These are phyloP conservation scores for Umbilicus rupestris DNA, from an alignment of 164 flowering plant genomes.

Conservation along the genomic window DNA sequence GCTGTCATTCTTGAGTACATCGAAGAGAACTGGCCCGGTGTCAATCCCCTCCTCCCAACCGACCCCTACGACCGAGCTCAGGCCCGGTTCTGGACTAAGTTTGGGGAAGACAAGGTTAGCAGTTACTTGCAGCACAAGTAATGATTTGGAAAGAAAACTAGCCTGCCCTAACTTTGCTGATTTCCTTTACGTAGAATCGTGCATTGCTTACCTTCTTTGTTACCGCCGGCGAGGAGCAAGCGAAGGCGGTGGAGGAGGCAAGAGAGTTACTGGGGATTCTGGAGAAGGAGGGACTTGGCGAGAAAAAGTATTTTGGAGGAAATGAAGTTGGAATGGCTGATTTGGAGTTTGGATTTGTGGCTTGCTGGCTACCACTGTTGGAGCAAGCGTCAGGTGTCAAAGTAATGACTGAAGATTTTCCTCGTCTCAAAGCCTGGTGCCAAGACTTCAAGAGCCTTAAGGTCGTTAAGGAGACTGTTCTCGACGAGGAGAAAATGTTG, in stretches of 20 bases:
- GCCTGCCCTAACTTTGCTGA: neutral
- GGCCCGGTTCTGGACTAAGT: conserved; percentile 8
- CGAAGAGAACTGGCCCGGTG: neutral
- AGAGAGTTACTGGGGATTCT: neutral
- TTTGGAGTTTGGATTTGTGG: conserved; percentile 22
- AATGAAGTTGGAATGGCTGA: conserved; percentile 15
- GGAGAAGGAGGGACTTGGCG: neutral
- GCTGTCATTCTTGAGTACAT: conserved; percentile 6
- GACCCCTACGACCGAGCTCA: neutral
- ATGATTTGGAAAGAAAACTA: too few relatives aligned
- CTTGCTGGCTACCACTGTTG: conserved; percentile 15
- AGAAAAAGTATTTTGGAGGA: neutral
- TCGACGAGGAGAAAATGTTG: conserved; percentile 16
- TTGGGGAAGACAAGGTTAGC: conserved; percentile 3
- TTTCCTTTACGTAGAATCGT: neutral
- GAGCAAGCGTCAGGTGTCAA: conserved; percentile 20
- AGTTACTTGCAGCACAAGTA: neutral
- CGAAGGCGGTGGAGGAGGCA: neutral
- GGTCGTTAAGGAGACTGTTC: conserved; percentile 22
- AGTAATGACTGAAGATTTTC: conserved; percentile 18
- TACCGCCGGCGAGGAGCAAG: neutral
- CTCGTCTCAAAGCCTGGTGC: conserved; percentile 22
- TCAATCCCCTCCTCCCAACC: neutral
- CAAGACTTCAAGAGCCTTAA: conserved; percentile 18
- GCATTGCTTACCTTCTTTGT: neutral